phyloP scores from a whole-genome alignment of 2,329 filamentous ascomycete species.

The Venturia nashicola region DNA sequence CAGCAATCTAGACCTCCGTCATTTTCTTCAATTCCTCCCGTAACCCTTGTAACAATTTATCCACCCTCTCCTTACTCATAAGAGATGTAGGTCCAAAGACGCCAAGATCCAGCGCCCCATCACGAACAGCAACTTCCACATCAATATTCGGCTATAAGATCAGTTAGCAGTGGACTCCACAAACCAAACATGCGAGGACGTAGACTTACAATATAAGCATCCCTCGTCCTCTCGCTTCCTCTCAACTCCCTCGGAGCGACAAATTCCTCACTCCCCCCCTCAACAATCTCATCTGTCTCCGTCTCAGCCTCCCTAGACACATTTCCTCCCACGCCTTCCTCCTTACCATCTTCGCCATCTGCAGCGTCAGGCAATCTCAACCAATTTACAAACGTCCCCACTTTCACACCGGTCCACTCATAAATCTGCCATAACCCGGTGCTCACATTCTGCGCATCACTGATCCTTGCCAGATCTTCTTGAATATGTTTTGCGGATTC shows the following conservation, averaged over 20 bases:
- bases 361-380: slow-evolving; percentile 40
- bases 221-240: slow-evolving; percentile 15
- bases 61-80: background rate
- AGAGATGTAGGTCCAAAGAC: slow-evolving; percentile 31
- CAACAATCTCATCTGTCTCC: slow-evolving; percentile 13
- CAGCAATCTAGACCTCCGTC: background rate
- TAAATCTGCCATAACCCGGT: slow-evolving; percentile 59
- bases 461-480: slow-evolving; percentile 52
- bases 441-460: slow-evolving; percentile 38
- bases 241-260: slow-evolving; percentile 15
- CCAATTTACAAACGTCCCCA: slow-evolving; percentile 76
- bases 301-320: slow-evolving; percentile 11
- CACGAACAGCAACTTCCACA: slow-evolving; percentile 39
- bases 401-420: slow-evolving; percentile 58
- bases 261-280: slow-evolving; percentile 10
- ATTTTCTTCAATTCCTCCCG: background rate
- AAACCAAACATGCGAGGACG: background rate
- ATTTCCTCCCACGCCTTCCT: slow-evolving; percentile 12
- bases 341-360: slow-evolving; percentile 11
- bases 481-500: slow-evolving; percentile 52
- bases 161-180: slow-evolving; percentile 13
- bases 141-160: slow-evolving; percentile 38
- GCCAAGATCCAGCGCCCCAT: slow-evolving; percentile 39
- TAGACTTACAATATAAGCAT: slow-evolving; percentile 27
- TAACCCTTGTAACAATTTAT: background rate